Percentiles rank a stretch among this genome's conserved stretches.
Evolutionary conservation across 352 stramenopile genomes (phyloP).

Genomic region (Phytopythium cucurbitacearum): DNA sequence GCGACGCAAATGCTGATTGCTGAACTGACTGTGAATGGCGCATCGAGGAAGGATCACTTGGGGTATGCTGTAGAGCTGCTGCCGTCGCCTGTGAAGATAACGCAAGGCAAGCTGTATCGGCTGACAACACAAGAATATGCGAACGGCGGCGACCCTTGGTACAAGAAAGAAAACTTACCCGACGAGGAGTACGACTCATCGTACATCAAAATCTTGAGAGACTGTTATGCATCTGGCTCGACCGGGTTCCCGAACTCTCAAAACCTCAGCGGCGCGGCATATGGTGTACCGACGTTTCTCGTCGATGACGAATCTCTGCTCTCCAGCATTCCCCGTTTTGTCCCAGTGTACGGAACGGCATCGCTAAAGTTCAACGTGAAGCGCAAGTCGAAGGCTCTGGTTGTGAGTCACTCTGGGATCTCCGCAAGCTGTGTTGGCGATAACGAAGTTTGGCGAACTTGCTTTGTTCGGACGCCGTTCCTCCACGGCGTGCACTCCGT

Average conservation of each 20-base stretch:
- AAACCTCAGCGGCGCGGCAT: conserved; percentile 79
- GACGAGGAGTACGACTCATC: conserved; percentile 85
- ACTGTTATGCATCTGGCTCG: conserved; percentile 84
- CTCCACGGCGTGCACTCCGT: conserved; percentile 67
- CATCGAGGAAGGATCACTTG: conserved; percentile 63
- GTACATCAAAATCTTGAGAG: conserved; percentile 83
- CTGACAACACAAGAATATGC: conserved; percentile 86
- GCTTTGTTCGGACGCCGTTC: conserved; percentile 54
- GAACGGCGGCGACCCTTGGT: conserved; percentile 85
- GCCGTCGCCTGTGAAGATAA: conserved; percentile 46
- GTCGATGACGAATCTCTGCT: conserved; percentile 75
- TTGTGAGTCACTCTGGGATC: conserved; percentile 70
- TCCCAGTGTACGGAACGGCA: conserved; percentile 48
- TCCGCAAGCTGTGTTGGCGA: conserved; percentile 53
- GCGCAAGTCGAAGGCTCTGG: conserved; percentile 50
- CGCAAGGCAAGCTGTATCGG: conserved; percentile 81
- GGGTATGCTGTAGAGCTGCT: conserved; percentile 77
- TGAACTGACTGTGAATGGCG: conserved; percentile 53
- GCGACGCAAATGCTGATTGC: conserved; percentile 61
- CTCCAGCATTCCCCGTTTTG: conserved; percentile 54
- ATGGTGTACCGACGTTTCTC: conserved; percentile 82
- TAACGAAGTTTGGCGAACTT: conserved; percentile 57
- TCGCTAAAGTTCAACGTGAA: conserved; percentile 63
- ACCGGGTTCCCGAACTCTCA: conserved; percentile 82
- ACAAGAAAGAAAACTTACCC: conserved; percentile 86